Conservation (phyloP, 306 rosid species). For the Gleditsia sinensis region DNA sequence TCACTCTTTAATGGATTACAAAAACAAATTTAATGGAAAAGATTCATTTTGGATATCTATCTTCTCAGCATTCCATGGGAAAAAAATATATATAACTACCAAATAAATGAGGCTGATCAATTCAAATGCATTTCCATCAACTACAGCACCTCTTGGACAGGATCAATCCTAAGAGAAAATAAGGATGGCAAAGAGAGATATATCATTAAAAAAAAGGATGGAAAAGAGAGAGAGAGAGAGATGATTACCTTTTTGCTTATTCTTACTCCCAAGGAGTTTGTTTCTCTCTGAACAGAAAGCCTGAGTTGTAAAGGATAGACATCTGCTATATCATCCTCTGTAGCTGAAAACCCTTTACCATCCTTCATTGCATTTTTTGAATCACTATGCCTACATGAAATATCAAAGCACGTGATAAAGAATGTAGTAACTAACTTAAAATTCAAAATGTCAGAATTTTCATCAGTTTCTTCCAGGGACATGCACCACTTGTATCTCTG, state of each 20-base stretch:
- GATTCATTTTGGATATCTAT: constrained; percentile 1
- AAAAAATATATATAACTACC: constrained; percentile 14
- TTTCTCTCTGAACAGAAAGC: constrained; percentile 75
- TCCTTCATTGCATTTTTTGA: constrained; percentile 65
- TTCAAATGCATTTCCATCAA: constrained; percentile 22
- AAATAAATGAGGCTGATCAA: constrained; percentile 20
- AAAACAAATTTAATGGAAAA: constrained; percentile 22
- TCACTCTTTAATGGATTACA: not conserved
- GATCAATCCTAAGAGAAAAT: constrained; percentile 1
- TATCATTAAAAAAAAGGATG: constrained; percentile 9
- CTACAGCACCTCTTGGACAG: constrained; percentile 26
- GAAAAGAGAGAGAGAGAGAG: not conserved
- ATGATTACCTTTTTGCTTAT: constrained; percentile 85
- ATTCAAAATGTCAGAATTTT: not conserved
- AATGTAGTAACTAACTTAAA: constrained; percentile 30
- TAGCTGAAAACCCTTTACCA: constrained; percentile 69
- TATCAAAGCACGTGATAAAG: constrained; percentile 34
- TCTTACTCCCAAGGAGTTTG: constrained; percentile 77
- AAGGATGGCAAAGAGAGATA: constrained; percentile 12
- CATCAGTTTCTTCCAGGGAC: constrained; percentile 12
- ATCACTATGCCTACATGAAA: constrained; percentile 77
- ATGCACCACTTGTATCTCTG: constrained; percentile 20
- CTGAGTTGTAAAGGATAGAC: constrained; percentile 94
- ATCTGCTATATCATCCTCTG: constrained; percentile 76
- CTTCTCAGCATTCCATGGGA: constrained; percentile 21